Percentiles rank a stretch among this genome's conserved stretches.
Conservation (phyloP, 2,329 filamentous ascomycete species). For the Fusarium protoensiforme region DNA sequence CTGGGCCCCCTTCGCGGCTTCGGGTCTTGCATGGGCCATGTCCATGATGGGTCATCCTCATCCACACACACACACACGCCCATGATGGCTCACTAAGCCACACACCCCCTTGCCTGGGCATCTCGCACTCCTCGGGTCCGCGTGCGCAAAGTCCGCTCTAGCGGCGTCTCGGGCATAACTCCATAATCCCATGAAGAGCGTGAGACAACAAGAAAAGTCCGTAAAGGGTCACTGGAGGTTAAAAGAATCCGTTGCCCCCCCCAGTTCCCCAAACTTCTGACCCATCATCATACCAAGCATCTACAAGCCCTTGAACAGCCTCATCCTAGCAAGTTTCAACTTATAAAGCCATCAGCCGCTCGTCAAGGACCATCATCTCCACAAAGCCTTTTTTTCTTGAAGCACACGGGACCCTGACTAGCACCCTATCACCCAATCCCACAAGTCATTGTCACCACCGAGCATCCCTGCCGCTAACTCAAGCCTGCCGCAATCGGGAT, state of each 20-base stretch:
- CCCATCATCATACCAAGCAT: conserved; percentile 17
- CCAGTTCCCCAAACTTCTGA: conserved; percentile 17
- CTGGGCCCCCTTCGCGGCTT: conserved; percentile 29
- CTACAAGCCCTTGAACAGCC: conserved; percentile 6
- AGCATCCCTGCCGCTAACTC: conserved; percentile 45
- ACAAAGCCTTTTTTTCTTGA: conserved; percentile 15
- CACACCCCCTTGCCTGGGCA: conserved; percentile 26
- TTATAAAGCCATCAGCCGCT: conserved; percentile 12
- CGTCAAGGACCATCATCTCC: conserved; percentile 25
- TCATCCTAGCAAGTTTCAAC: conserved; percentile 19
- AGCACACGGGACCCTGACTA: conserved; percentile 30
- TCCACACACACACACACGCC: conserved; percentile 7
- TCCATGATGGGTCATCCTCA: conserved; percentile 21
- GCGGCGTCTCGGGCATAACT: conserved; percentile 43
- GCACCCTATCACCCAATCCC: conserved; percentile 43
- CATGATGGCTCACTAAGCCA: conserved; percentile 30
- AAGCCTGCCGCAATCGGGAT: conserved; percentile 45
- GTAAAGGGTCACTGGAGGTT: conserved; percentile 41
- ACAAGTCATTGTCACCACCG: conserved; percentile 45
- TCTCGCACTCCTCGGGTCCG: conserved; percentile 46
- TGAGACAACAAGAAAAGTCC: conserved; percentile 38
- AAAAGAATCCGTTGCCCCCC: conserved; percentile 43
- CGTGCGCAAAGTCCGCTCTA: conserved; percentile 48
- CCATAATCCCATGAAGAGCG: conserved; percentile 37
- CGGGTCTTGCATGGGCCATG: conserved; percentile 36